Evolutionary conservation across 768 basidiomycete species (phyloP), one percentile per base, ranked within the genome.

Genomic region (Calocybe cyanea): DNA sequence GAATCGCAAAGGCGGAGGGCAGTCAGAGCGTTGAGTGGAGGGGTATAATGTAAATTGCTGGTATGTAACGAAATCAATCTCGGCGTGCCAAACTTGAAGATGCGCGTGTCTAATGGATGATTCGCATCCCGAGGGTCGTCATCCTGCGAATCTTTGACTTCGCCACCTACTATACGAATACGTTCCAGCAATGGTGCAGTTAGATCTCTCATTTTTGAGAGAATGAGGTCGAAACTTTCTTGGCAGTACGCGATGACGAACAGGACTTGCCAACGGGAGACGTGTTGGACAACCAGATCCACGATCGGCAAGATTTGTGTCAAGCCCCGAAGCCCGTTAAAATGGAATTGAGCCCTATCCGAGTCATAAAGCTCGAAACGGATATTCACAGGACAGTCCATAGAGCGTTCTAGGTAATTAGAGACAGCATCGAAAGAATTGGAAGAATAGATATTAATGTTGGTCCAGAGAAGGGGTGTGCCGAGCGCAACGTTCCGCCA

Each of bases 391-490:
- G 59, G 63, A 37, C 59, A 48, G 0, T 48, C 38, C 14, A 55
- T 52, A 14, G 68, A 68, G 18, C 69, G 57, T 48, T 59, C 43
- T 21, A 71, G 40, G 48, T 68, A 71, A 13, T 43, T 41, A 15
- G 44, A 32, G 1, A 61, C 53, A 45, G 57, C 51, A 9, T 52
- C 54, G 10, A 57, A 24, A 15, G 66, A 66, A 7, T 50, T 37
- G 14, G 42, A 50, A 2, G 66, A 62, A 24, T 57, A 62, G 21
- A 68, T 59, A 30, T 59, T 45, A 32, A 75, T 63, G 17, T 58
- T 62, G 37, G 48, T 65, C 75, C 76, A 77, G 5, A 77, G 59
- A 3, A 53, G 40, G 2, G 70, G 65, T 5, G 63, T 67, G 14
- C 55, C 51, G 20, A 71, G 42, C 1, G 69, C 70, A 14, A 67